These are phyloP conservation scores for Russula sp. DNA, from an alignment of 768 basidiomycete species.

Conservation along the genomic window DNA sequence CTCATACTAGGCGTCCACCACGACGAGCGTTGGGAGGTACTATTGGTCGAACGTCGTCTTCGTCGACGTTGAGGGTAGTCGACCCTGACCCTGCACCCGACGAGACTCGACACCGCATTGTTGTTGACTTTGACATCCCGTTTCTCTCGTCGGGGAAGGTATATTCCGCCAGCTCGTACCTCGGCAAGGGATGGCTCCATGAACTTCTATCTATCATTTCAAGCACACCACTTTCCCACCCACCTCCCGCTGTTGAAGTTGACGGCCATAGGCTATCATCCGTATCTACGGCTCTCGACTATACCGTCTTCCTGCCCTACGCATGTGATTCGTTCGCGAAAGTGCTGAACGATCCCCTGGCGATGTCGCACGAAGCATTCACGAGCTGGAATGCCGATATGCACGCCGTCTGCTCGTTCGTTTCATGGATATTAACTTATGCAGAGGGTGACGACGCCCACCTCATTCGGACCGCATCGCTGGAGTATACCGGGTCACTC, in stretches of 20 bases:
- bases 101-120: constrained; percentile 24
- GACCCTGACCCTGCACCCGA: neutral
- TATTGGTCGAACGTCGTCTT: neutral
- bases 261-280: constrained; percentile 40
- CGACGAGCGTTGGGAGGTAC: neutral
- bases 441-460: neutral
- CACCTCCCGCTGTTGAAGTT: constrained; percentile 30
- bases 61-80: neutral
- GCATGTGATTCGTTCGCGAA: constrained; percentile 23
- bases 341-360: constrained; percentile 39
- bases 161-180: constrained; percentile 46
- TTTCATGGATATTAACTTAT: constrained; percentile 12
- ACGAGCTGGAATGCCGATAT: constrained; percentile 36
- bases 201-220: constrained; percentile 43
- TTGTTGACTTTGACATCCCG: constrained; percentile 46
- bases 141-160: constrained; percentile 44
- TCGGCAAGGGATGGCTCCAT: constrained; percentile 52
- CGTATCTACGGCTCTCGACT: constrained; percentile 35
- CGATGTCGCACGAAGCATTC: constrained; percentile 32
- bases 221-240: constrained; percentile 23
- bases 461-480: constrained; percentile 14
- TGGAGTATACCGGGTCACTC: constrained; percentile 14
- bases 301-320: constrained; percentile 28
- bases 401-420: constrained; percentile 28
- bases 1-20: neutral